phyloP scores from a whole-genome alignment of 306 rosid species.

The Carpinus fangiana region DNA sequence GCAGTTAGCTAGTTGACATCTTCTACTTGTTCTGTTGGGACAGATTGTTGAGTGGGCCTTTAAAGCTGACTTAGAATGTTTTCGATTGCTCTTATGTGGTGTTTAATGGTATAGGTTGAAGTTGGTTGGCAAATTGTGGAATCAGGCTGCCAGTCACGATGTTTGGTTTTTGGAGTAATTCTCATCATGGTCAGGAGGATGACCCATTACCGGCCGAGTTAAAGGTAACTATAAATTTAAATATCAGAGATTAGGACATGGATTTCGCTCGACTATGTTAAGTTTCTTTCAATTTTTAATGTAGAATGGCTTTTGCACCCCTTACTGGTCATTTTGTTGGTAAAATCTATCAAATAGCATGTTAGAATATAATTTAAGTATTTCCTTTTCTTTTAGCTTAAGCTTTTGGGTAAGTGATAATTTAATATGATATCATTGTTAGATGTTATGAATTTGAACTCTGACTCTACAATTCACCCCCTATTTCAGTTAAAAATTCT shows the following conservation, averaged over 20 bases:
- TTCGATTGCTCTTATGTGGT: background rate
- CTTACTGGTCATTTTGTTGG: no score
- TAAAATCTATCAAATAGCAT: no score
- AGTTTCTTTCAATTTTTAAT: background rate
- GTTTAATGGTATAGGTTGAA: conserved; percentile 14
- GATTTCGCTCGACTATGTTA: background rate
- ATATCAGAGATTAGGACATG: background rate
- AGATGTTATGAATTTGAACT: no score
- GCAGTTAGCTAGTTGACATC: background rate
- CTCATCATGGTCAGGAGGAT: conserved; percentile 36
- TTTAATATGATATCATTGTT: no score
- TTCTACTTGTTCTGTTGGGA: background rate
- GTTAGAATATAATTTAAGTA: no score
- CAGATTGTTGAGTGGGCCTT: background rate
- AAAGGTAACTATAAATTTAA: conserved; percentile 28
- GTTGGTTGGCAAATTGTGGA: background rate
- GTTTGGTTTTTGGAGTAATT: conserved; percentile 38
- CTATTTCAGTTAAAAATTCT: no score
- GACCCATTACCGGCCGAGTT: conserved; percentile 29
- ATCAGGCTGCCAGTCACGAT: conserved; percentile 11
- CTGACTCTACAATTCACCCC: no score
- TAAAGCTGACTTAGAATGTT: background rate
- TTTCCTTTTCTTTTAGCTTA: no score
- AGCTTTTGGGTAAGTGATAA: no score
- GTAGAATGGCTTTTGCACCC: no score